Conservation (phyloP, 208 protist species). For the Naegleria gruberi region DNA sequence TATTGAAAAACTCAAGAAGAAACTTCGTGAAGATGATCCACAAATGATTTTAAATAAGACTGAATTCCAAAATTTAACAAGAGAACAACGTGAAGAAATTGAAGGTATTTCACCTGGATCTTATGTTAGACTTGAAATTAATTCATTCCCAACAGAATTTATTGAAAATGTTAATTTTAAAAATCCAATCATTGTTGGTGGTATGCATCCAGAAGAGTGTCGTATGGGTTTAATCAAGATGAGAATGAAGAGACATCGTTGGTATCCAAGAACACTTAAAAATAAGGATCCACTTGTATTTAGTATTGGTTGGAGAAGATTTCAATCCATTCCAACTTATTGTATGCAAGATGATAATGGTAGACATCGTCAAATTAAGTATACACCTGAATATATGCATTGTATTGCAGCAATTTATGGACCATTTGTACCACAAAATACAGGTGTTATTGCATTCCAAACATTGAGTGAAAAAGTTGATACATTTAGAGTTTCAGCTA, state of each 20-base stretch:
- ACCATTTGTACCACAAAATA: slow-evolving; percentile 87
- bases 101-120: slow-evolving; percentile 82
- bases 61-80: neutral
- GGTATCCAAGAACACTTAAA: slow-evolving; percentile 96
- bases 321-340: slow-evolving; percentile 84
- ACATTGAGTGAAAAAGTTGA: slow-evolving; percentile 43
- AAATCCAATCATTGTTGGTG: slow-evolving; percentile 81
- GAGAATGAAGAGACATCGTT: slow-evolving; percentile 95
- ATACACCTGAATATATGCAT: slow-evolving; percentile 98
- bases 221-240: slow-evolving; percentile 81
- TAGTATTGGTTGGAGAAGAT: slow-evolving; percentile 97
- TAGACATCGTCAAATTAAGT: slow-evolving; percentile 95
- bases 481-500: slow-evolving; percentile 85
- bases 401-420: slow-evolving; percentile 95
- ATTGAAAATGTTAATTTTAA: slow-evolving; percentile 65
- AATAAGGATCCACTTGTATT: slow-evolving; percentile 95
- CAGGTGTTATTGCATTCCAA: slow-evolving; percentile 86
- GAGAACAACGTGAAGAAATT: slow-evolving; percentile 15
- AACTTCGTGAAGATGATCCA: slow-evolving; percentile 22
- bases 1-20: neutral
- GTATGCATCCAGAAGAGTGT: slow-evolving; percentile 86
- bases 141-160: slow-evolving; percentile 89
- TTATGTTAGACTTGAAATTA: slow-evolving; percentile 90
- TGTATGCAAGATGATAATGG: slow-evolving; percentile 89
- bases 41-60: slow-evolving; percentile 18